Evolutionary conservation across 2,329 filamentous ascomycete genomes (phyloP).

Genomic region (Aureobasidium lini): DNA sequence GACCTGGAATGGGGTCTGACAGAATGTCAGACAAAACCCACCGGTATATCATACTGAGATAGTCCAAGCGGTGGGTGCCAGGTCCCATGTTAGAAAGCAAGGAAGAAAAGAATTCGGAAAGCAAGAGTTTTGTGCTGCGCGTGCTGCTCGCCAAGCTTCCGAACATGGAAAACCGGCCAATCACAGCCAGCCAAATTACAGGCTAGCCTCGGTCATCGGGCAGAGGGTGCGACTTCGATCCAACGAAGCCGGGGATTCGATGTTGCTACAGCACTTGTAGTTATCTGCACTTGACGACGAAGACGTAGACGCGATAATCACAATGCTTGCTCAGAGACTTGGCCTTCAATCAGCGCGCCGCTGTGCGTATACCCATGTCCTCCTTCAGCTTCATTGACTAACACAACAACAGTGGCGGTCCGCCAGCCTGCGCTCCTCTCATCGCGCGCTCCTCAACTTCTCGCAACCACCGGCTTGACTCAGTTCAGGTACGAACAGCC

Average conservation of each 20-base stretch:
- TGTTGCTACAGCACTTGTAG: not conserved
- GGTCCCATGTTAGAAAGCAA: conserved; percentile 21
- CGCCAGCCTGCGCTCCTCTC: conserved; percentile 39
- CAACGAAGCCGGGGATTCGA: not conserved
- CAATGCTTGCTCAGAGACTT: conserved; percentile 38
- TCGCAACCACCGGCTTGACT: conserved; percentile 31
- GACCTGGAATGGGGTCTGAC: conserved; percentile 26
- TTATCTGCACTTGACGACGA: not conserved
- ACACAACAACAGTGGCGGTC: conserved; percentile 33
- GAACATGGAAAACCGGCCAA: too few relatives aligned
- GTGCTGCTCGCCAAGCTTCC: too few relatives aligned
- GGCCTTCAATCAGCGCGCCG: conserved; percentile 38
- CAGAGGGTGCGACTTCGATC: not conserved
- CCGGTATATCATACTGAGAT: conserved; percentile 23
- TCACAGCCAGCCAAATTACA: not conserved
- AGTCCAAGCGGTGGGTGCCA: conserved; percentile 26
- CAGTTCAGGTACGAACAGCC: conserved; percentile 41
- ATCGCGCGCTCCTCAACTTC: conserved; percentile 35
- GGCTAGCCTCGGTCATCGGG: not conserved
- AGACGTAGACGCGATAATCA: conserved; percentile 17
- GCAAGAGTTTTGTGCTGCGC: conserved; percentile 3
- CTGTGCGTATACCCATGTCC: conserved; percentile 24
- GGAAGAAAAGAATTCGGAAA: conserved; percentile 15
- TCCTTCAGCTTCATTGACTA: conserved; percentile 9
- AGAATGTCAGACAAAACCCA: conserved; percentile 22